Conservation (phyloP, 495 filamentous ascomycete species). For the Neurospora cerealis region DNA sequence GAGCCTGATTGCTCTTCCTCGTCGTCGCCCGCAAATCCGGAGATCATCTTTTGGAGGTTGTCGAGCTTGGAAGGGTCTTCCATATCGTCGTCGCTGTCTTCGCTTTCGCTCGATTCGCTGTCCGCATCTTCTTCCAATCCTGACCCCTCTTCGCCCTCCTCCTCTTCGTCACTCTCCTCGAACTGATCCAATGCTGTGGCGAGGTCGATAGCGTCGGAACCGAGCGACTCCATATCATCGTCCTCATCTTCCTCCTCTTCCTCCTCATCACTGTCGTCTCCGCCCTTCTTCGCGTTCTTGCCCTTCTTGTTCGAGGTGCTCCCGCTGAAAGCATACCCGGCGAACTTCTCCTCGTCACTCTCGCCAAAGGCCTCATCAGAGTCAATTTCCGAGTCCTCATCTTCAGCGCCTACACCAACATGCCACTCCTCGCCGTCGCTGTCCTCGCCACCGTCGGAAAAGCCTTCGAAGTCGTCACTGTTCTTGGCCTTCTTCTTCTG, state of each 20-base stretch:
- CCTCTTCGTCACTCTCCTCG: constrained; percentile 36
- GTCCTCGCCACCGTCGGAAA: constrained; percentile 46
- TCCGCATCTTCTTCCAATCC: constrained; percentile 36
- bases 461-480: constrained; percentile 28
- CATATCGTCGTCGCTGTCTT: constrained; percentile 49
- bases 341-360: constrained; percentile 76
- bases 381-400: constrained; percentile 78
- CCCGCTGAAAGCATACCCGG: constrained; percentile 62
- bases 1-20: constrained; percentile 23
- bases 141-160: constrained; percentile 23
- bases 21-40: constrained; percentile 44
- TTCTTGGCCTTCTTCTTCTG: constrained; percentile 33
- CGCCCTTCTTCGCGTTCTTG: constrained; percentile 18
- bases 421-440: constrained; percentile 86
- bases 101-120: constrained; percentile 37
- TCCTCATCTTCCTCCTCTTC: constrained; percentile 52
- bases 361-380: constrained; percentile 89
- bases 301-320: constrained; percentile 46
- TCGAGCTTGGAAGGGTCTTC: constrained; percentile 51
- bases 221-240: constrained; percentile 44
- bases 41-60: constrained; percentile 60
- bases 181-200: constrained; percentile 71
- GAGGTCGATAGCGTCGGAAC: constrained; percentile 79
- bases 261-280: constrained; percentile 44
- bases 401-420: constrained; percentile 57